These are phyloP conservation scores for Bassia scoparia DNA, from an alignment of 148 eudicot genomes.

Conservation along the genomic window DNA sequence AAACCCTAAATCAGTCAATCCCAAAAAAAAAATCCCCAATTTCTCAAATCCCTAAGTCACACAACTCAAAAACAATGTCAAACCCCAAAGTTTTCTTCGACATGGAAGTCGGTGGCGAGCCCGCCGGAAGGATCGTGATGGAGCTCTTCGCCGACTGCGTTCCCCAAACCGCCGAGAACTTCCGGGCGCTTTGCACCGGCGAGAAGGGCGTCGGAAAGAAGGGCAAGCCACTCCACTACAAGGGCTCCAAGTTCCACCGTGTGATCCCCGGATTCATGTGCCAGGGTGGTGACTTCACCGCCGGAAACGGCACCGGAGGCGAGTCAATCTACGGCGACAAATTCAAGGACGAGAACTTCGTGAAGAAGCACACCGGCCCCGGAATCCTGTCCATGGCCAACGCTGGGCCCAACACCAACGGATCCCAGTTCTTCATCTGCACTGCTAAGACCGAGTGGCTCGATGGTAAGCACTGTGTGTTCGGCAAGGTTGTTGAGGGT, in stretches of 20 bases:
- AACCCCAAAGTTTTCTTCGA: constrained; percentile 69
- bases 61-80: constrained; percentile 32
- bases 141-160: constrained; percentile 50
- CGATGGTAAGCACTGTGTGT: constrained; percentile 55
- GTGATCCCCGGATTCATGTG: constrained; percentile 65
- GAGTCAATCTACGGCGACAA: constrained; percentile 55
- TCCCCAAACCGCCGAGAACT: constrained; percentile 60
- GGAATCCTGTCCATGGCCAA: constrained; percentile 63
- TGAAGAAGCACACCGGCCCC: constrained; percentile 58
- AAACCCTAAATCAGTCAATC: neutral
- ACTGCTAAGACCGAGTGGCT: constrained; percentile 59
- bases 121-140: constrained; percentile 55
- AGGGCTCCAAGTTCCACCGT: constrained; percentile 56
- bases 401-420: constrained; percentile 52
- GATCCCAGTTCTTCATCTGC: constrained; percentile 63
- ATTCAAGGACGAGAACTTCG: constrained; percentile 61
- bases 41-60: neutral
- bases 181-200: constrained; percentile 66
- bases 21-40: constrained; percentile 13
- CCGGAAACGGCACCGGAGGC: constrained; percentile 55
- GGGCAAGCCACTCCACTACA: constrained; percentile 58
- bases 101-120: constrained; percentile 39
- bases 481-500: constrained; percentile 56
- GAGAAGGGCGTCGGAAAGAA: constrained; percentile 41
- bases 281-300: constrained; percentile 70